Percentiles rank a stretch among this genome's conserved stretches.
phyloP scores from a whole-genome alignment of 2,329 filamentous ascomycete genomes.

The Penicillium corylophilum region DNA sequence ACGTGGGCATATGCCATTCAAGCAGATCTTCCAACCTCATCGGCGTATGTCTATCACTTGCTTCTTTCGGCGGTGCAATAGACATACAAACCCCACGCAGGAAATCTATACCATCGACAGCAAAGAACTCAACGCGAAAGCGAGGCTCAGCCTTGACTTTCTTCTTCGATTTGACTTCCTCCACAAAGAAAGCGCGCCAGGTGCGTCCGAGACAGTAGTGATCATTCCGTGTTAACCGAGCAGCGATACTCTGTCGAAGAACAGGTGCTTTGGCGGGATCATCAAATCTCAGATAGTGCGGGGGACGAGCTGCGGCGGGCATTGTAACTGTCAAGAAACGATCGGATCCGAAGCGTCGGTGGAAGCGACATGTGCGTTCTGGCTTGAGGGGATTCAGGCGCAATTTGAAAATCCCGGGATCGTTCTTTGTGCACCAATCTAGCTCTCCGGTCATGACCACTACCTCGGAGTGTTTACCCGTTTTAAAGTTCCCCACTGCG shows the following conservation, averaged over 20 bases:
- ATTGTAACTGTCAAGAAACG: constrained; percentile 45
- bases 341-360: constrained; percentile 48
- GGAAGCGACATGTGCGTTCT: constrained; percentile 46
- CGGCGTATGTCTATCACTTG: constrained; percentile 30
- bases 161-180: constrained; percentile 36
- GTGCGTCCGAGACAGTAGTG: constrained; percentile 44
- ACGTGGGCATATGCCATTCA: constrained; percentile 46
- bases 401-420: constrained; percentile 39
- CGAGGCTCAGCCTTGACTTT: constrained; percentile 28
- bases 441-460: constrained; percentile 44
- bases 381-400: constrained; percentile 42
- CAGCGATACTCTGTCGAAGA: constrained; percentile 34
- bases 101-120: constrained; percentile 45
- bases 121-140: constrained; percentile 44
- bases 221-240: constrained; percentile 41
- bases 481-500: constrained; percentile 33
- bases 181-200: constrained; percentile 48
- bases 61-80: constrained; percentile 25
- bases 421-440: constrained; percentile 35
- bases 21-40: constrained; percentile 43
- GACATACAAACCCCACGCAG: constrained; percentile 1
- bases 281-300: constrained; percentile 22
- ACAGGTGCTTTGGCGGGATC: constrained; percentile 26
- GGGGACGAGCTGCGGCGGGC: constrained; percentile 32
- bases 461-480: constrained; percentile 35